phyloP scores from a whole-genome alignment of 1,139 yeast genomes.

The Cylindricascospora bacillispora region DNA sequence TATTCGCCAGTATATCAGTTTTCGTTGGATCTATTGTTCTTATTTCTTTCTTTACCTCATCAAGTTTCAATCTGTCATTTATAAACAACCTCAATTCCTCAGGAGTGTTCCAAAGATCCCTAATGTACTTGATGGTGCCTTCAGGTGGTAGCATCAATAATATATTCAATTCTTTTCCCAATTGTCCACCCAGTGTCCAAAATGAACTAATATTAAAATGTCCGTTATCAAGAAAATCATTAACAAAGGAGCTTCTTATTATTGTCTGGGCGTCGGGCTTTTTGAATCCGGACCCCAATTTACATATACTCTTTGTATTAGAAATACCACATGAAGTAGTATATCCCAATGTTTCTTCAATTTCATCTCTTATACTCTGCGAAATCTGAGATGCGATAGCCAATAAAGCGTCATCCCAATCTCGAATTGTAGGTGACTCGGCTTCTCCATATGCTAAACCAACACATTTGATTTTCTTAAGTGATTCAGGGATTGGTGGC shows the following conservation, averaged over 20 bases:
- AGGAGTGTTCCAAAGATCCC: constrained; percentile 31
- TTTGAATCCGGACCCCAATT: constrained; percentile 73
- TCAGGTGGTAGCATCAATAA: constrained; percentile 33
- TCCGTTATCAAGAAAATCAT: constrained; percentile 38
- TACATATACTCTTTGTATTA: constrained; percentile 64
- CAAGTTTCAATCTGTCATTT: constrained; percentile 17
- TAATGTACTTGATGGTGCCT: constrained; percentile 34
- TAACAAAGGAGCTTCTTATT: constrained; percentile 38
- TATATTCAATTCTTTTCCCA: constrained; percentile 49
- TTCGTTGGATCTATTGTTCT: constrained; percentile 25
- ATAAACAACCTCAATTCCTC: constrained; percentile 25
- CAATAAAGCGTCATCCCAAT: constrained; percentile 79
- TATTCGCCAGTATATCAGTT: constrained; percentile 31
- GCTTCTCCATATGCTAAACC: constrained; percentile 15
- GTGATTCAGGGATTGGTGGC: constrained; percentile 39
- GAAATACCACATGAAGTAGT: constrained; percentile 89
- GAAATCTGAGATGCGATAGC: constrained; percentile 54
- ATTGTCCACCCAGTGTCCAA: constrained; percentile 86
- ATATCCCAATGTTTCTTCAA: constrained; percentile 50
- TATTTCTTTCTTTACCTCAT: constrained; percentile 4
- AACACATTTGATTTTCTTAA: constrained; percentile 17
- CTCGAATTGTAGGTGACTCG: constrained; percentile 27
- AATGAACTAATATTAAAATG: constrained; percentile 59
- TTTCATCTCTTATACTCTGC: constrained; percentile 37
- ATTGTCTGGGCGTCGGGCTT: constrained; percentile 86